These are phyloP conservation scores for Talaromyces sp. DNA, from an alignment of 2,329 filamentous ascomycete genomes.

Conservation along the genomic window DNA sequence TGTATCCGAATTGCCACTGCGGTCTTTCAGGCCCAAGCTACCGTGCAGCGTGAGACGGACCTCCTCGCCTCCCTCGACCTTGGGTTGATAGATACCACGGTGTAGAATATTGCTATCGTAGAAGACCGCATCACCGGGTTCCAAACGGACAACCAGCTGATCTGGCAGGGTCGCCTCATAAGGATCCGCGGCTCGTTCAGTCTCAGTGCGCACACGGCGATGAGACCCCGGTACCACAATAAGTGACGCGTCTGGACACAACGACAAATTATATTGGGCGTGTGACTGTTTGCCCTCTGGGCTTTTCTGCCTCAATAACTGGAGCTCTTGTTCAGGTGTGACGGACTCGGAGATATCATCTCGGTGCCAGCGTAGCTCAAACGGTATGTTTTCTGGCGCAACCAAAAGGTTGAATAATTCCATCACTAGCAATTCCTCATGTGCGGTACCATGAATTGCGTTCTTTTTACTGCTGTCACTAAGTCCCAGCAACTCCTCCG, in stretches of 20 bases:
- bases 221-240: conserved; percentile 77
- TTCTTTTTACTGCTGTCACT: conserved; percentile 18
- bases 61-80: conserved; percentile 35
- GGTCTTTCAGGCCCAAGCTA: conserved; percentile 39
- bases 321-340: conserved; percentile 62
- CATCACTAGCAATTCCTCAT: conserved; percentile 68
- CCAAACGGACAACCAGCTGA: conserved; percentile 63
- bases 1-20: conserved; percentile 26
- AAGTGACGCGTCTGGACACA: conserved; percentile 70
- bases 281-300: conserved; percentile 57
- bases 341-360: conserved; percentile 71
- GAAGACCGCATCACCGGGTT: conserved; percentile 75
- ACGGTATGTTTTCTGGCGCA: conserved; percentile 62
- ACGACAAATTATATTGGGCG: conserved; percentile 81
- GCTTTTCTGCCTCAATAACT: conserved; percentile 51
- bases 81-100: conserved; percentile 42
- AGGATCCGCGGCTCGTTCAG: conserved; percentile 64
- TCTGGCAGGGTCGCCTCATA: conserved; percentile 60
- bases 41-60: conserved; percentile 43
- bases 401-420: conserved; percentile 86
- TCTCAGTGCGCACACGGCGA: conserved; percentile 63
- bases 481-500: conserved; percentile 60
- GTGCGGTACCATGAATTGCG: conserved; percentile 28
- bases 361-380: conserved; percentile 77
- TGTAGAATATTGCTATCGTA: conserved; percentile 84